Conservation (phyloP, 2,329 filamentous ascomycete genomes). For the Aspergillus felis region DNA sequence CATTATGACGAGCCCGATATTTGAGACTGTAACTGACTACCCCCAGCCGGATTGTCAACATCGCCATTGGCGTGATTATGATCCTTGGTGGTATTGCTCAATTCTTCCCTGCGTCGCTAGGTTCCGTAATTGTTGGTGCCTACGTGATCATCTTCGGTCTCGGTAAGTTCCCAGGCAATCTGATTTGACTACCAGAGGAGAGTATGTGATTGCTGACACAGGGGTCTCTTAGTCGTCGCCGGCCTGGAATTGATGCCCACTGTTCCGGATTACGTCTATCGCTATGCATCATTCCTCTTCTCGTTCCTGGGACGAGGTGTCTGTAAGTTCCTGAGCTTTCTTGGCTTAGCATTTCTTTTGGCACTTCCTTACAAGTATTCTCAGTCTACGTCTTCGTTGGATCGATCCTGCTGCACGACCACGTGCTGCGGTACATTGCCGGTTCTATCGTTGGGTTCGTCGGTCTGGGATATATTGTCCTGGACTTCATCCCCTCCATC, state of each 20-base stretch:
- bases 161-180: slow-evolving; percentile 51
- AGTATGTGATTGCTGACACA: slow-evolving; percentile 18
- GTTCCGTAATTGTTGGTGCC: slow-evolving; percentile 71
- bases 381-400: slow-evolving; percentile 96
- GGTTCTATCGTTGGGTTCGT: slow-evolving; percentile 73
- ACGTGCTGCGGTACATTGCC: slow-evolving; percentile 66
- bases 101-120: slow-evolving; percentile 44
- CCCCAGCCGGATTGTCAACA: slow-evolving; percentile 84
- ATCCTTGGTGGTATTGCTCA: slow-evolving; percentile 68
- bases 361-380: background rate
- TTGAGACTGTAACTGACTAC: slow-evolving; percentile 12
- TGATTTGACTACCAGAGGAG: background rate
- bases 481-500: slow-evolving; percentile 75
- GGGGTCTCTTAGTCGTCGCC: slow-evolving; percentile 54
- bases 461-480: slow-evolving; percentile 71
- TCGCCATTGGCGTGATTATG: slow-evolving; percentile 82
- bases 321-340: slow-evolving; percentile 62
- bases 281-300: slow-evolving; percentile 97
- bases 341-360: background rate
- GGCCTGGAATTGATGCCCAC: slow-evolving; percentile 76
- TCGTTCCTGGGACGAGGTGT: slow-evolving; percentile 92
- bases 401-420: slow-evolving; percentile 70
- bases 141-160: slow-evolving; percentile 92
- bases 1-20: slow-evolving; percentile 12
- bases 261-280: slow-evolving; percentile 85